Evolutionary conservation across 306 rosid genomes (phyloP).

Genomic region (Medicago ruthenica): DNA sequence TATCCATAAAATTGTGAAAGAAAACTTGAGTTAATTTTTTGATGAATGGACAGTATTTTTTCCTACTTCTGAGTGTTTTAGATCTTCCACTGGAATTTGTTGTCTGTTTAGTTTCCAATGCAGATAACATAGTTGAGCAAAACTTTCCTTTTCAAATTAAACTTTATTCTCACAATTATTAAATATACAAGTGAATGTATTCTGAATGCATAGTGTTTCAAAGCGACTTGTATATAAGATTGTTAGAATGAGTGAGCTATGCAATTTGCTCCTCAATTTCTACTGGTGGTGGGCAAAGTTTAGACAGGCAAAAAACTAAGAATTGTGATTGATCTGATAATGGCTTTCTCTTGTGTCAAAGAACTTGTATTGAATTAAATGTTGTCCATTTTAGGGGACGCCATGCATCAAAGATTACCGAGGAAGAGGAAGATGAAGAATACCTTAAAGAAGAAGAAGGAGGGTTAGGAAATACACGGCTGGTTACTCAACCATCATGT

Average conservation of each 20-base stretch:
- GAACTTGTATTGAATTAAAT: constrained; percentile 29
- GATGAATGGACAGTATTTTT: background rate
- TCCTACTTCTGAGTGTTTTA: background rate
- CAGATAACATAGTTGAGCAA: background rate
- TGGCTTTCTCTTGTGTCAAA: constrained; percentile 9
- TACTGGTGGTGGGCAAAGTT: constrained; percentile 4
- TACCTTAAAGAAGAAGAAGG: constrained; percentile 98
- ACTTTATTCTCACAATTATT: background rate
- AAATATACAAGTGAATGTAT: background rate
- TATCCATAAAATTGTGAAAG: background rate
- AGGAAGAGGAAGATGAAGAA: constrained; percentile 98
- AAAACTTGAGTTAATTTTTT: background rate
- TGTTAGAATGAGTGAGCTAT: background rate
- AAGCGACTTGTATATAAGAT: background rate
- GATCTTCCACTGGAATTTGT: background rate
- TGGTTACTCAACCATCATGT: constrained; percentile 92
- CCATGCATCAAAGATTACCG: constrained; percentile 97
- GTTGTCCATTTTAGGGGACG: constrained; percentile 75
- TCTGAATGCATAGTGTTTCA: background rate
- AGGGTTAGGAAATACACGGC: constrained; percentile 78
- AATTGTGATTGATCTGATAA: constrained; percentile 22
- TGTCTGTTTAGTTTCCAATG: background rate
- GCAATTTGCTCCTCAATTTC: constrained; percentile 9
- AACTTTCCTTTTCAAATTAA: background rate
- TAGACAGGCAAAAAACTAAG: background rate